Base-by-base conservation (phyloP, 1,284 basidiomycete genomes). In the Puccinia novopanici region DNA sequence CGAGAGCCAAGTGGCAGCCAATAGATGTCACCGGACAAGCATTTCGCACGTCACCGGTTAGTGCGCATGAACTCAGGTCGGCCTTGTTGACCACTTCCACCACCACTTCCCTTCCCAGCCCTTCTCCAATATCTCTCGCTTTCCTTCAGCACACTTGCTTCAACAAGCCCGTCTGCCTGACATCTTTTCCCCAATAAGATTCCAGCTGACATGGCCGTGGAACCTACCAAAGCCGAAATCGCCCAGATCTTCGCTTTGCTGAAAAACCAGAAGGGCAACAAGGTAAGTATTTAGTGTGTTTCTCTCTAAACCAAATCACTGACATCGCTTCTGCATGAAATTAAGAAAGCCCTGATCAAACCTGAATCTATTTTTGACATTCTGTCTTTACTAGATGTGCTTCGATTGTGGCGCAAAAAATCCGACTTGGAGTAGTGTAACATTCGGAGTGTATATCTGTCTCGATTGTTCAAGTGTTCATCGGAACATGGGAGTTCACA, bases 351-450 rank as follows among this genome's bases (percentile, higher is more conserved):
- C 22, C 4, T 24, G 27, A 42, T 15, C 22, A 45, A 8, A 13
- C 22, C 55, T 61, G 55, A 50, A 5, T 61, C 2, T 4, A 27
- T 61, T n/a, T 40, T 3, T 17, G 19, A 13, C 30, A 27, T 72
- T 50, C 48, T n/a, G 10, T 10, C 2, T 55, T 55, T n/a, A 42
- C 37, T 34, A 98, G 96, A 89, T 91, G 84, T 99, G 96, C 88
- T 98, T 98, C 85, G 96, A 99, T 87, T 99, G 97, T 86, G 90
- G 91, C 84, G 95, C 96, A 81, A 92, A 95, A 85, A 98, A 97
- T 88, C 96, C 96, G 78, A 97, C 95, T 68, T 99, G 96, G 96
- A 92, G 95, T 1, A 95, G 93, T 82, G 94, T 97, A 48, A 96
- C 94, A 0, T 99, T 92, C 85, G 96, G 93, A 72, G 91, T 99